Base-by-base conservation (phyloP, 2,329 filamentous ascomycete genomes). In the Cercospora canescens region DNA sequence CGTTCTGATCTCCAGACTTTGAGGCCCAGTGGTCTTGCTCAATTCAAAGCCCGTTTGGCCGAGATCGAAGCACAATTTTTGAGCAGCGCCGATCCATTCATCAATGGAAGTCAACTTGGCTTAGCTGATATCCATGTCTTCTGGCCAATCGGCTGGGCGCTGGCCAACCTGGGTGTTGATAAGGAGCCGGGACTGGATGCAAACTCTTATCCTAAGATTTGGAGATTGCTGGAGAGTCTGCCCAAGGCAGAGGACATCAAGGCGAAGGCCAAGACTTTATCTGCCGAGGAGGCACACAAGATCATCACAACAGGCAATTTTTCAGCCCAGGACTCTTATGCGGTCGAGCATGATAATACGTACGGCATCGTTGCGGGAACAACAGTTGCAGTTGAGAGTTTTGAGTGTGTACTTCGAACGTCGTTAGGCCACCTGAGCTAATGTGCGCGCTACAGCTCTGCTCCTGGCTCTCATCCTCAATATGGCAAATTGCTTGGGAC, bases 51-150 rank as follows among this genome's bases (percentile, higher is more conserved):
- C 16, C 66, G 74, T 11, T 61, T 71, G 41, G 34, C 52, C 32
- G 65, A 74, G 37, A 60, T 73, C 21, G 73, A 75, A 52, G 62
- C 72, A 6, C 62, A 65, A 11, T 71, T 74, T 62, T 55, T 74
- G 28, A 56, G 45, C 2, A 24, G 61, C 7, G 48, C 30, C 12
- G 73, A 71, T 6, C 69, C 73, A 12, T 76, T 71, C 56, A 70
- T 74, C 30, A 62, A 66, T 8, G 74, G 73, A 14, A 39, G 59
- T 8, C 68, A 71, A 48, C 41, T 72, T 32, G 65, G 63, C 30
- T 41, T 75, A 4, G 72, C 74, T 9, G 74, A 76, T 60, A 69
- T 76, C 7, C 72, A 76, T 56, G 64, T 71, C 34, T 61, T 71
- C 18, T 76, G 72, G 70, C 60, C 66, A 1, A 41, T 75, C 21